These are phyloP conservation scores for Endoconidiophora polonica DNA, from an alignment of 2,329 filamentous ascomycete species.

Conservation along the genomic window DNA sequence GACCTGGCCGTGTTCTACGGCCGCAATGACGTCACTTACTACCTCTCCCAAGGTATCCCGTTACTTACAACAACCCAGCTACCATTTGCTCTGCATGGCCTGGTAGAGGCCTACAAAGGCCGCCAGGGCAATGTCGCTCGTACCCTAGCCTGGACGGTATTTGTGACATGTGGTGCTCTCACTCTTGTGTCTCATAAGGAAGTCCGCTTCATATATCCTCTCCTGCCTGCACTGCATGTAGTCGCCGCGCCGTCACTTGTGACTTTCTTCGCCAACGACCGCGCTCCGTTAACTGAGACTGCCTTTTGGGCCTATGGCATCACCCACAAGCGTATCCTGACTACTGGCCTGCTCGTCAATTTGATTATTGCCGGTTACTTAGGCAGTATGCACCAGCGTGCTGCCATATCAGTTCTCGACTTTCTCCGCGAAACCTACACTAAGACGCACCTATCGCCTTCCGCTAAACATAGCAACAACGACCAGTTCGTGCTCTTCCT, in stretches of 20 bases:
- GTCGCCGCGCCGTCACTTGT: slow-evolving; percentile 53
- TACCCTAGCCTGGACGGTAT: slow-evolving; percentile 37
- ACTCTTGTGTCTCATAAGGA: slow-evolving; percentile 88
- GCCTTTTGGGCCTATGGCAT: slow-evolving; percentile 17
- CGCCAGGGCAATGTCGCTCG: slow-evolving; percentile 29
- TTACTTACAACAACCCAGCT: slow-evolving; percentile 70
- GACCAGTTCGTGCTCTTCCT: slow-evolving; percentile 55
- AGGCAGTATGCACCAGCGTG: slow-evolving; percentile 62
- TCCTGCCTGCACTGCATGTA: slow-evolving; percentile 73
- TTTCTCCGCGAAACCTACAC: slow-evolving; percentile 65
- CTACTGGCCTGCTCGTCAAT: slow-evolving; percentile 47
- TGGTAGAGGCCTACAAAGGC: slow-evolving; percentile 32
- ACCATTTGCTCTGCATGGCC: slow-evolving; percentile 53
- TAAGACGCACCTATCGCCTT: slow-evolving; percentile 28
- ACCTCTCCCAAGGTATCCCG: slow-evolving; percentile 75
- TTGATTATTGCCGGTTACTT: slow-evolving; percentile 56
- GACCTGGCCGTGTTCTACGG: slow-evolving; percentile 88
- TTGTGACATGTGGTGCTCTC: slow-evolving; percentile 44
- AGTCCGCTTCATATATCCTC: slow-evolving; percentile 87
- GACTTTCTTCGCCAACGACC: slow-evolving; percentile 41
- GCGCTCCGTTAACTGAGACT: slow-evolving; percentile 18
- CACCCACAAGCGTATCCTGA: slow-evolving; percentile 34
- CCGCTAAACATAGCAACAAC: slow-evolving; percentile 15
- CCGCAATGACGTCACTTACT: slow-evolving; percentile 80
- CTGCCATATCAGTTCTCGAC: slow-evolving; percentile 55